A percentile compares a stretch with the other conserved stretches of the same genome.
Evolutionary conservation across 164 flowering plant genomes (phyloP).

Genomic region (Aristolochia fimbriata): DNA sequence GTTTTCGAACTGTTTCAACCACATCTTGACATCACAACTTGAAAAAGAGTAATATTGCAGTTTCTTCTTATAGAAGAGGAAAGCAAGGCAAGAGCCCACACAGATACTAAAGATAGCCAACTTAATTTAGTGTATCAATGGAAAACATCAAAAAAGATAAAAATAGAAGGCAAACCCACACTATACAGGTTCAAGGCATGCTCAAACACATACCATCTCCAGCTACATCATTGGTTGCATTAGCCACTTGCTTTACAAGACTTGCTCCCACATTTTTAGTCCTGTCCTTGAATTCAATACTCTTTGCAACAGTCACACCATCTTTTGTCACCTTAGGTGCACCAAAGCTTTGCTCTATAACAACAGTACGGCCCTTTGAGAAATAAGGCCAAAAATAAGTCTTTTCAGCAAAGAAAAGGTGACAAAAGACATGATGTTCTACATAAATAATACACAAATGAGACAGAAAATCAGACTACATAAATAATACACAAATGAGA

Average conservation of each 20-base stretch:
- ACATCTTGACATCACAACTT: too few species aligned
- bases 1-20: too few species aligned
- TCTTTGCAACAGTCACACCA: constrained; percentile 97
- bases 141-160: neutral
- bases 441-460: too few species aligned
- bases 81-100: too few species aligned
- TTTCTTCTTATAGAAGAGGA: too few species aligned
- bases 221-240: constrained; percentile 93
- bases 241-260: constrained; percentile 96
- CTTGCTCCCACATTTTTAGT: constrained; percentile 92
- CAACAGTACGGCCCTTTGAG: constrained; percentile 80
- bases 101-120: too few species aligned
- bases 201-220: constrained; percentile 67
- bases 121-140: too few species aligned
- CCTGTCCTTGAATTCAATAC: constrained; percentile 83
- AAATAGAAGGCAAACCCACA: neutral
- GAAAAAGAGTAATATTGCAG: too few species aligned
- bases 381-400: neutral
- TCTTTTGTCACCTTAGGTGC: constrained; percentile 97
- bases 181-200: neutral
- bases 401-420: too few species aligned
- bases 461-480: neutral
- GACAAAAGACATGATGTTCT: too few species aligned
- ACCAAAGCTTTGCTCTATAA: constrained; percentile 84
- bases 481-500: too few species aligned